Evolutionary conservation across 2,329 filamentous ascomycete genomes (phyloP), one percentile per base, ranked within the genome.

Genomic region (Claviceps sp.): DNA sequence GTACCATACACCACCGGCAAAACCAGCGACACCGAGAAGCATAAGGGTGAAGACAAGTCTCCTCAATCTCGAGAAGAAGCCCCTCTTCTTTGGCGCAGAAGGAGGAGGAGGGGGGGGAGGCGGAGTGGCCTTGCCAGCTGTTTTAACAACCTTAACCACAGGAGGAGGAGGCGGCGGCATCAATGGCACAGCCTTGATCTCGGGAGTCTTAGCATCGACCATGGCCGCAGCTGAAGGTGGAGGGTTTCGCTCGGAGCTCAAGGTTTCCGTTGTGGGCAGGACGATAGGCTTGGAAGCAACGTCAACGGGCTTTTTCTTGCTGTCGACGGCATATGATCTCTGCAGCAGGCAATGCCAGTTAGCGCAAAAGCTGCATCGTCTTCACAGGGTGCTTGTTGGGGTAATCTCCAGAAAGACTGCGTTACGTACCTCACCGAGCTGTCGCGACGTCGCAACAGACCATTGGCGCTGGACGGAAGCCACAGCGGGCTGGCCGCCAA

Each of bases 1-100:
- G 69, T 95, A 93, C 76, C 86, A 95, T 51, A 96, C 83, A 59
- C 91, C 89, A 57, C 89, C 89, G 52, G 79, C 86, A 62, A 95
- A 98, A 40, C 85, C 83, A 45, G 94, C 69, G 5, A 81, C 80
- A 26, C 86, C 82, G 29, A 96, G 78, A 45, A 95, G 69, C 55
- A 90, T 71, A 47, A 96, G 69, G 51, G 86, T 86, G 58, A 90
- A 71, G 53, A 96, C 71, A 64, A 89, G 84, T 64, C 84, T 84
- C 61, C 87, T 79, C 64, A 95, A 79, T 53, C 86, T 80, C 56
- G 86, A 79, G 66, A 80, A 76, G 67, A 81, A 75, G 64, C 82
- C 73, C 79, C 86, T 73, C 77, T 80, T 71, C 73, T 74, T 68
- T 8, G 66, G 68, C 56, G 66, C 64, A 54, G 60, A 16, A 40